A percentile compares a stretch with the other conserved stretches of the same genome.
Conservation (phyloP, 345 rosid genomes). For the Erodium maritimum region DNA sequence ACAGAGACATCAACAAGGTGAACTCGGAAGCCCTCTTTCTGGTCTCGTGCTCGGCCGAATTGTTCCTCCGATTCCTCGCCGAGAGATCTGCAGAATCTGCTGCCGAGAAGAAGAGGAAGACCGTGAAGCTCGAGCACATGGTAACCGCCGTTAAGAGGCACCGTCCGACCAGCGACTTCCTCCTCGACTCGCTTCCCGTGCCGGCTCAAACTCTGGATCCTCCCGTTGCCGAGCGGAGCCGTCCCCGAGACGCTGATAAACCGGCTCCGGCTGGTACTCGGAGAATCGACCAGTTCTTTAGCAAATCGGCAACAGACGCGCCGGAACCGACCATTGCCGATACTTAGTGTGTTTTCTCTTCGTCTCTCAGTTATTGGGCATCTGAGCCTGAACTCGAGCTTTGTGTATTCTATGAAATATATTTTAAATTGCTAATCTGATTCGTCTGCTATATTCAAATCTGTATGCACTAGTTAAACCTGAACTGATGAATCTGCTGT, state of each 20-base stretch:
- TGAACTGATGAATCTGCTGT: too few relatives aligned
- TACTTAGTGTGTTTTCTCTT: constrained; percentile 12
- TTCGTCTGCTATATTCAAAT: too few relatives aligned
- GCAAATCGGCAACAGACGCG: constrained; percentile 25
- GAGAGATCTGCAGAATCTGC: constrained; percentile 48
- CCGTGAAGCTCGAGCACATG: constrained; percentile 53
- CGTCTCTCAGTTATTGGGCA: neutral
- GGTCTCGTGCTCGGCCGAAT: constrained; percentile 44
- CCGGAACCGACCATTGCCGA: constrained; percentile 20
- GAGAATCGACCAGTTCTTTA: constrained; percentile 61
- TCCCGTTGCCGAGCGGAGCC: constrained; percentile 11
- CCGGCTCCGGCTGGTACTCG: constrained; percentile 43
- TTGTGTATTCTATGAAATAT: neutral
- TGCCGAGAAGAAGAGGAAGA: constrained; percentile 59
- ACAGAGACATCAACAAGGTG: constrained; percentile 71
- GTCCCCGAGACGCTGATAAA: constrained; percentile 13
- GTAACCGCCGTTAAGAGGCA: constrained; percentile 62
- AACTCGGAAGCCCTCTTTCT: constrained; percentile 69
- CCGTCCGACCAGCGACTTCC: constrained; percentile 68
- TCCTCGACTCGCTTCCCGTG: constrained; percentile 68
- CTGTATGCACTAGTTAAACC: too few relatives aligned
- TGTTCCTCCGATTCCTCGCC: constrained; percentile 66
- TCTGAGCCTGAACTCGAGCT: neutral
- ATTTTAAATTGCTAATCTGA: neutral
- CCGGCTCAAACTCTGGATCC: constrained; percentile 26